These are phyloP conservation scores for Syzygium malaccense DNA, from an alignment of 441 rosid species.

Conservation along the genomic window DNA sequence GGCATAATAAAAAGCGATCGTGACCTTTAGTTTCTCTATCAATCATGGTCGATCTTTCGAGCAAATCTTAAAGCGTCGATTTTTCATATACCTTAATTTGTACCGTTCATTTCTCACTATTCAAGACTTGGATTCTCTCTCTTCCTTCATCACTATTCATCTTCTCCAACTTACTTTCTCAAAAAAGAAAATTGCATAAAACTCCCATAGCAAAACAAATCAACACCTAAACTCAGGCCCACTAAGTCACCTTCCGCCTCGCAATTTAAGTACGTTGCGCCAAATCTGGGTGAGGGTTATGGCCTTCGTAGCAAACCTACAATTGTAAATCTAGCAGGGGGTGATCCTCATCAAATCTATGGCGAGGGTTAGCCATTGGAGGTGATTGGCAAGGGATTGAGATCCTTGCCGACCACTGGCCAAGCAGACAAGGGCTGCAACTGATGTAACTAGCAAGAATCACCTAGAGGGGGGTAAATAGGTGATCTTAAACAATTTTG, in stretches of 20 bases:
- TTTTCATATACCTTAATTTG: background rate
- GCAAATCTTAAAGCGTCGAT: background rate
- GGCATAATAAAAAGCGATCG: background rate
- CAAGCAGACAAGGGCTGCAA: background rate
- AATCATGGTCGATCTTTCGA: background rate
- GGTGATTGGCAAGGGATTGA: background rate
- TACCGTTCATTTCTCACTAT: background rate
- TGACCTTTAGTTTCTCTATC: background rate
- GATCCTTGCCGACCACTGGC: background rate
- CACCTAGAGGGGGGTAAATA: too few relatives aligned
- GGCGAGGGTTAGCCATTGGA: background rate
- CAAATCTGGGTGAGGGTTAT: background rate
- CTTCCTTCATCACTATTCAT: background rate
- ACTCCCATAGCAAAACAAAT: background rate
- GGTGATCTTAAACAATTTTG: too few relatives aligned
- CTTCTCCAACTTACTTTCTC: background rate
- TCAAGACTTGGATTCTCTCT: background rate
- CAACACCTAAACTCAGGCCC: background rate
- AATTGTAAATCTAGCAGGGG: background rate
- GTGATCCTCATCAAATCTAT: background rate
- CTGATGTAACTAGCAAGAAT: background rate
- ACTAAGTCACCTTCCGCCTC: background rate
- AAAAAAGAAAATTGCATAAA: too few relatives aligned
- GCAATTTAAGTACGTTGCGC: background rate
- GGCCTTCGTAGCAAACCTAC: background rate